Evolutionary conservation across 768 basidiomycete genomes (phyloP), one percentile per base, ranked within the genome.

Genomic region (Cubamyces lactineus): DNA sequence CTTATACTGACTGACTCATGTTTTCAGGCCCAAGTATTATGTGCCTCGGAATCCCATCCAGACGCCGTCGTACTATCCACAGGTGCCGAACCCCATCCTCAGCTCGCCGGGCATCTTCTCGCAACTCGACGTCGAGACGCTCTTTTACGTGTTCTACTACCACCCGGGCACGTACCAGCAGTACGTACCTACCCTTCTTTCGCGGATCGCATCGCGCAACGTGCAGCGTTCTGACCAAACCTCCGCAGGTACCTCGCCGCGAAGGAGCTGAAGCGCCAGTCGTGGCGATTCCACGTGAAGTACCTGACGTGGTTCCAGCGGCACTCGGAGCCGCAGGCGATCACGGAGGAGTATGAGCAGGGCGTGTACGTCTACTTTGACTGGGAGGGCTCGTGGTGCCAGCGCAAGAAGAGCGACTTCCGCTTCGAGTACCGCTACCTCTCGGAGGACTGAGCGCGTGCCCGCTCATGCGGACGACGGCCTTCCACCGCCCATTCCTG

Each of bases 221-320:
- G 34, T 57, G 46, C 51, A 28, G 28, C 28, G 28, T 30, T 28
- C 46, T 55, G 40, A 28, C 6, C 13, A 5, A 40, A 12, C 13
- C 21, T 34, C 16, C 15, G 16, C 60, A 96, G 94, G 77, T 96
- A 89, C 75, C 86, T 98, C 52, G 96, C 97, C 1, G 97, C 97
- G 5, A 94, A 93, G 72, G 97, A 99, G 76, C 81, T 99, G 66
- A 98, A 98, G 79, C 84, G 91, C 52, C 96, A 98, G 73, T 95
- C 94, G 42, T 99, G 97, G 97, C 87, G 97, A 51, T 99, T 98
- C 82, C 97, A 99, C 75, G 92, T 98, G 63, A 98, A 98, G 77
- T 99, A 98, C 73, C 79, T 99, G 63, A 99, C 97, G 30, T 99
- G 97, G 96, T 99, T 99, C 86, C 97, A 98, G 75, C 86, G 97